Percentiles rank a stretch among this genome's conserved stretches.
Conservation (phyloP, 768 basidiomycete species). For the Hericium rajendrae region DNA sequence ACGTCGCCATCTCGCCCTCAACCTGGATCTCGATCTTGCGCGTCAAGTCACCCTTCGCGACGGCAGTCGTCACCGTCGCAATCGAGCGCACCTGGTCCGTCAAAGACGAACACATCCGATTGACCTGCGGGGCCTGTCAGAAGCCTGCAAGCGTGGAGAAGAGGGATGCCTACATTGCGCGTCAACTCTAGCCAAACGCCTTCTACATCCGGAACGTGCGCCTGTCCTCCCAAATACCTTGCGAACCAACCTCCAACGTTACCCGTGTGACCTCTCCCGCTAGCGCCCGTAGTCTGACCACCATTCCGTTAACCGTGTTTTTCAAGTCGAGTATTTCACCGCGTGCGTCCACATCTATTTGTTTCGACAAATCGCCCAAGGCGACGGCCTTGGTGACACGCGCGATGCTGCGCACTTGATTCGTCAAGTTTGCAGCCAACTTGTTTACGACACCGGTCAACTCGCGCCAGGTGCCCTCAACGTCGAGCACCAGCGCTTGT, state of each 20-base stretch:
- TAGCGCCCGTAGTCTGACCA: constrained; percentile 41
- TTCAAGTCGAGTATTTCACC: constrained; percentile 83
- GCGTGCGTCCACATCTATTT: constrained; percentile 79
- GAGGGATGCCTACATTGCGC: constrained; percentile 39
- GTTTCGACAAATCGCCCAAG: constrained; percentile 76
- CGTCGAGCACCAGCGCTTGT: constrained; percentile 76
- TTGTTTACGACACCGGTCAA: constrained; percentile 74
- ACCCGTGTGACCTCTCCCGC: constrained; percentile 77
- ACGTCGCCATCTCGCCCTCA: constrained; percentile 74
- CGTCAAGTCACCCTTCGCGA: constrained; percentile 79
- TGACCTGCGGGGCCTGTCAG: constrained; percentile 34
- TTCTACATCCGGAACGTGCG: constrained; percentile 76
- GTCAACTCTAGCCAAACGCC: constrained; percentile 79
- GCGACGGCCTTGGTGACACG: constrained; percentile 65
- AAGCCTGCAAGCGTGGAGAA: neutral
- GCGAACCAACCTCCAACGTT: constrained; percentile 72
- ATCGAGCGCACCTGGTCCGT: constrained; percentile 74
- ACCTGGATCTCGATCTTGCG: constrained; percentile 86
- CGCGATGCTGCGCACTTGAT: constrained; percentile 42
- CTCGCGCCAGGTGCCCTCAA: constrained; percentile 80
- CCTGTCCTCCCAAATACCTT: constrained; percentile 85
- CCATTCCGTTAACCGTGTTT: constrained; percentile 43
- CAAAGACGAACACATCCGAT: constrained; percentile 67
- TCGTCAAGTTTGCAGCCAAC: constrained; percentile 61
- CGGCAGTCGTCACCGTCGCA: constrained; percentile 75